Evolutionary conservation across 495 filamentous ascomycete genomes (phyloP), one percentile per base, ranked within the genome.

Genomic region (Platismatia glauca): DNA sequence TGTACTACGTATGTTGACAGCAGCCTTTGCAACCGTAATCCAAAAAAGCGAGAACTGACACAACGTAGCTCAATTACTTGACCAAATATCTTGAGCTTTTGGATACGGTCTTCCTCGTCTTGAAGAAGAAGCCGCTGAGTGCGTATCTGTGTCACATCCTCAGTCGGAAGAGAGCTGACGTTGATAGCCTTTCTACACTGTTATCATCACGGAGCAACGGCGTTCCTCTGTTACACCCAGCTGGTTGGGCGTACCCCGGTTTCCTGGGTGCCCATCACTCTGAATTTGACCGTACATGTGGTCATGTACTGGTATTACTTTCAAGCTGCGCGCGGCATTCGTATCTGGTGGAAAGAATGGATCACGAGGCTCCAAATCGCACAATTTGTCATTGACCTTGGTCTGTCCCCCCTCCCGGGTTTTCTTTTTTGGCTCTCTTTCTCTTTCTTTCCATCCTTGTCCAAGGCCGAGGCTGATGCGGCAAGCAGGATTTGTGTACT

Each of bases 311-410:
- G 76, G 78, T 83, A 84, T 75, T 92, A 92, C 78, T 91, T 92
- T 84, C 89, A 91, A 77, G 84, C 85, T 70, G 87, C 89, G 16
- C 86, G 89, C 65, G 89, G 89, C 66, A 81, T 92, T 74, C 80
- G 79, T 63, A 89, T 92, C 73, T 91, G 89, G 89, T 92, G 89
- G 89, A 92, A 92, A 81, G 84, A 91, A 73, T 92, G 88, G 84
- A 89, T 92, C 75, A 92, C 89, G 65, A 83, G 87, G 68, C 86
- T 92, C 63, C 89, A 92, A 73, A 92, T 92, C 73, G 80, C 82
- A 69, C 89, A 92, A 74, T 92, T 68, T 41, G 60, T 68, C 55
- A 60, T 68, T n/a, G 67, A 67, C 39, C 58, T 69, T 2, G 66
- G 62, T 64, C 43, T 38, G 57, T 0, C 6, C 27, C 0, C 4